Percentiles rank a stretch among this genome's conserved stretches.
phyloP scores from a whole-genome alignment of 2,329 filamentous ascomycete species.

The Scedosporium apiospermum region DNA sequence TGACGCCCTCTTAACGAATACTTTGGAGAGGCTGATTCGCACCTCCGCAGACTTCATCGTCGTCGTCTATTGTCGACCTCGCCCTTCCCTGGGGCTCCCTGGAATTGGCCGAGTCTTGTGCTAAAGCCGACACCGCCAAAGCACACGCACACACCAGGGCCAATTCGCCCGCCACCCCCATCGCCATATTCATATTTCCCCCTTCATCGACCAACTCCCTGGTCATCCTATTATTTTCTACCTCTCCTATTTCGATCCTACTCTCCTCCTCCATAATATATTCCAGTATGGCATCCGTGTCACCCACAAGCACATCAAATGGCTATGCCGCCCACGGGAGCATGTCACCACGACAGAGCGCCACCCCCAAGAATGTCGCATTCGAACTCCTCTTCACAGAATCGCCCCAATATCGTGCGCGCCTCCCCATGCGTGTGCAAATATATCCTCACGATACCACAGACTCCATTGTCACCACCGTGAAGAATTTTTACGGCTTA shows the following conservation, averaged over 20 bases:
- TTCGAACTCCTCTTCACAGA: conserved; percentile 67
- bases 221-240: neutral
- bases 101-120: neutral
- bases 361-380: conserved; percentile 62
- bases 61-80: neutral
- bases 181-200: neutral
- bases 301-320: conserved; percentile 27
- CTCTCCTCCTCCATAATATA: neutral
- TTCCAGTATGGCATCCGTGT: conserved; percentile 36
- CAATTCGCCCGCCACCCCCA: conserved; percentile 2
- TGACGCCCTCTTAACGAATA: neutral
- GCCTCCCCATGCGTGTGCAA: conserved; percentile 76
- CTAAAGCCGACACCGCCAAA: conserved; percentile 6
- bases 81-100: neutral
- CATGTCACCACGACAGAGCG: conserved; percentile 19
- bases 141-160: neutral
- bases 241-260: neutral
- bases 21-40: neutral
- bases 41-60: neutral
- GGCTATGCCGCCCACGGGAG: conserved; percentile 10
- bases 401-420: conserved; percentile 59
- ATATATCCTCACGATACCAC: conserved; percentile 95
- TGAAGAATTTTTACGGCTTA: conserved; percentile 97
- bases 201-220: neutral
- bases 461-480: conserved; percentile 93